These are phyloP conservation scores for Alliaria petiolata DNA, from an alignment of 345 rosid species.

Conservation along the genomic window DNA sequence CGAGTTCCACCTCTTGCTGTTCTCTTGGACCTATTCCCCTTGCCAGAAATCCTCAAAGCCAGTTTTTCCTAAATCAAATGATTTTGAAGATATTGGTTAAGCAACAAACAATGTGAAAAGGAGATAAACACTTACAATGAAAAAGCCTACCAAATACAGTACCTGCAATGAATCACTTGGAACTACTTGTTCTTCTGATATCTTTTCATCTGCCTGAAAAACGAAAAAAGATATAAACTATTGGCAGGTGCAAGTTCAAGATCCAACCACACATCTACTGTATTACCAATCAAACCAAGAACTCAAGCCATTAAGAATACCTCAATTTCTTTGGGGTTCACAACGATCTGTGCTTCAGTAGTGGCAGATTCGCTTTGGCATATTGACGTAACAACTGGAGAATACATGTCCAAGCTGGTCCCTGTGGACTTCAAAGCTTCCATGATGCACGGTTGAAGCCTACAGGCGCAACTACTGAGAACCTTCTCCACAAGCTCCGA, in stretches of 20 bases:
- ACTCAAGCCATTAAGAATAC: constrained; percentile 32
- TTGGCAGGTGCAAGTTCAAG: constrained; percentile 21
- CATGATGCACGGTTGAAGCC: constrained; percentile 53
- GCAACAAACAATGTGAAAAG: not conserved
- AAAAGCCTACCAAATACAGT: constrained; percentile 7
- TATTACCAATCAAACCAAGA: constrained; percentile 1
- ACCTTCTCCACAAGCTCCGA: constrained; percentile 58
- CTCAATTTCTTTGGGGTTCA: constrained; percentile 36
- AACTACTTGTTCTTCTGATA: constrained; percentile 12
- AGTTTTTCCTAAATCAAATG: constrained; percentile 22
- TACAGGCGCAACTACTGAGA: constrained; percentile 47
- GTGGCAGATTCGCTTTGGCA: constrained; percentile 36
- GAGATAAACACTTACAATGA: not conserved
- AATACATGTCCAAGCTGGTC: constrained; percentile 50
- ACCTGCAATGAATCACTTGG: constrained; percentile 20
- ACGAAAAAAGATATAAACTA: not conserved
- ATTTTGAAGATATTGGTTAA: constrained; percentile 20
- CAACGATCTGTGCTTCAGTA: constrained; percentile 20
- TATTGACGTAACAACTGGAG: constrained; percentile 49
- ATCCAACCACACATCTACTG: constrained; percentile 9
- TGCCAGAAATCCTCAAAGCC: not conserved
- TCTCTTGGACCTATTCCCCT: constrained; percentile 23
- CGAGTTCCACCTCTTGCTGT: constrained; percentile 2
- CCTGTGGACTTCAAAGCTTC: constrained; percentile 44
- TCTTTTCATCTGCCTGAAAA: constrained; percentile 27